phyloP scores from a whole-genome alignment of 805 yeast genomes.

The Pichia occidentalis region DNA sequence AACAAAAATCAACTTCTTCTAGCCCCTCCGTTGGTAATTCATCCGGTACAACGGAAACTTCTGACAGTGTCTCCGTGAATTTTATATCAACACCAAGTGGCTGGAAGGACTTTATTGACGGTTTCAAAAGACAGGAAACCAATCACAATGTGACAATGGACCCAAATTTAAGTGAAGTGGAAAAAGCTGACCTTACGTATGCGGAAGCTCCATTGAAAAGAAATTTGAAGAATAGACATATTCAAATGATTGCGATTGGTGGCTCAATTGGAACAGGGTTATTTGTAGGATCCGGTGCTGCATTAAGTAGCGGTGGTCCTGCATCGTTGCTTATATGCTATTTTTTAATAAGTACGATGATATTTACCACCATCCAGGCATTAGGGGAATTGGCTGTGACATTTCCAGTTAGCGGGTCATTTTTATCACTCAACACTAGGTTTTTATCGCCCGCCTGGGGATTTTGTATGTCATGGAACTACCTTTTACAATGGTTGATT shows the following conservation, averaged over 20 bases:
- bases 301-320: slow-evolving; percentile 60
- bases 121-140: slow-evolving; percentile 22
- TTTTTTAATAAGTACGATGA: slow-evolving; percentile 48
- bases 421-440: slow-evolving; percentile 48
- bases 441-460: slow-evolving; percentile 51
- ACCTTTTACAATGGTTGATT: slow-evolving; percentile 43
- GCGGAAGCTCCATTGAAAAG: slow-evolving; percentile 41
- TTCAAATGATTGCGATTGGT: slow-evolving; percentile 74
- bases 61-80: no score
- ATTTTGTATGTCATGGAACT: slow-evolving; percentile 52
- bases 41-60: no score
- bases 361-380: slow-evolving; percentile 53
- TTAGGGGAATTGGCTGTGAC: slow-evolving; percentile 53
- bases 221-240: slow-evolving; percentile 50
- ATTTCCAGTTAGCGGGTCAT: slow-evolving; percentile 53
- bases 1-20: no score
- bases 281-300: slow-evolving; percentile 60
- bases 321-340: slow-evolving; percentile 55
- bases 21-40: no score
- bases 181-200: slow-evolving; percentile 36
- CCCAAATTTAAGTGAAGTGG: slow-evolving; percentile 33
- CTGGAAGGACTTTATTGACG: slow-evolving; percentile 15
- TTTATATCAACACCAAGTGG: slow-evolving; percentile 4
- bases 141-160: slow-evolving; percentile 36
- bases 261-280: slow-evolving; percentile 78